Evolutionary conservation across 176 grass and related monocot species (phyloP).

Genomic region (Hordeum marinum): DNA sequence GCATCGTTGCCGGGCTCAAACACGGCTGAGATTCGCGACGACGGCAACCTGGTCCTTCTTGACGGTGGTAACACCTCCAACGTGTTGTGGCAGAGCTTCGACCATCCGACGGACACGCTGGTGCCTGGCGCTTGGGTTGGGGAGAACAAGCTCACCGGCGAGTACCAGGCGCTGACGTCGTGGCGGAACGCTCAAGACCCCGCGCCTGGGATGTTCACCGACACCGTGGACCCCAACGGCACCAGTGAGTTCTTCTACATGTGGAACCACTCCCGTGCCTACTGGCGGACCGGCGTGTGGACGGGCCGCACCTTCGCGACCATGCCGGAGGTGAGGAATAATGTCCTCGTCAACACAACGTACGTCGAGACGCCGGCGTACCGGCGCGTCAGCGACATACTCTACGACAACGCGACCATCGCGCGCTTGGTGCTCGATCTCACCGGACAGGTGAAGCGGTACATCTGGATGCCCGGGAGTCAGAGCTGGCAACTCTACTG

Average conservation of each 20-base stretch:
- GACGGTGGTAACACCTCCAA: slow-evolving; percentile 21
- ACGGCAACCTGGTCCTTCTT: slow-evolving; percentile 34
- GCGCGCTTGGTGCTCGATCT: slow-evolving; percentile 36
- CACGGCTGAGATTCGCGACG: slow-evolving; percentile 17
- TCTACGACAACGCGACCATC: slow-evolving; percentile 27
- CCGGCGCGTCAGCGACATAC: slow-evolving; percentile 3
- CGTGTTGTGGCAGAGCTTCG: slow-evolving; percentile 41
- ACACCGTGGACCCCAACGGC: slow-evolving; percentile 12
- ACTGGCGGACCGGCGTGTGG: slow-evolving; percentile 43
- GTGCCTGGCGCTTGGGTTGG: slow-evolving; percentile 42
- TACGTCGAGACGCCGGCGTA: slow-evolving; percentile 27
- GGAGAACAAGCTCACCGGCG: slow-evolving; percentile 19
- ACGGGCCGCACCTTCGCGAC: slow-evolving; percentile 1
- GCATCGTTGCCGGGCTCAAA: too few relatives aligned
- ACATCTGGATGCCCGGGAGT: neutral
- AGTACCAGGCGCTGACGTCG: slow-evolving; percentile 25
- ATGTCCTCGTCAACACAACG: slow-evolving; percentile 24
- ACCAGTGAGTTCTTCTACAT: slow-evolving; percentile 24
- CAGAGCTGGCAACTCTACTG: slow-evolving; percentile 12
- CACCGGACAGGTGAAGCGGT: slow-evolving; percentile 28
- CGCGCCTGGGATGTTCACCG: slow-evolving; percentile 12
- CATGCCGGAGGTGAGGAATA: slow-evolving; percentile 11
- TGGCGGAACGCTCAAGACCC: slow-evolving; percentile 44
- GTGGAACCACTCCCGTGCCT: slow-evolving; percentile 5
- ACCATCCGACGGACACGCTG: slow-evolving; percentile 25